phyloP scores from a whole-genome alignment of 331 rosid species.

The Cydonia oblonga region DNA sequence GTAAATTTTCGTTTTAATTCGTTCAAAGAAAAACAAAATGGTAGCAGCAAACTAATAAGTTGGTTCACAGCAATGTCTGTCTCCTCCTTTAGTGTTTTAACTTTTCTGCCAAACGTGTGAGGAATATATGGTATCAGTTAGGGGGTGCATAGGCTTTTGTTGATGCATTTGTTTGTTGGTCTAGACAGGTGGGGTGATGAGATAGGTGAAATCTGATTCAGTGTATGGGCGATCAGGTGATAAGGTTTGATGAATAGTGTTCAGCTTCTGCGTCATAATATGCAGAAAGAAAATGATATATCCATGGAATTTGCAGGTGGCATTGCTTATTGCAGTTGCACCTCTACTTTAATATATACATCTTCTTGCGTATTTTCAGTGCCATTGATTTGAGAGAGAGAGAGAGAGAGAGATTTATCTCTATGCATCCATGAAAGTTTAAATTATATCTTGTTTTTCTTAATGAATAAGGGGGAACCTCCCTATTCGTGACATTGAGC shows the following conservation, averaged over 20 bases:
- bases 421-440: slow-evolving; percentile 4
- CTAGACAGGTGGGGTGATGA: slow-evolving; percentile 46
- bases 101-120: slow-evolving; percentile 38
- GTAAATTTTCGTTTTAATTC: neutral
- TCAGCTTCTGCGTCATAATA: slow-evolving; percentile 18
- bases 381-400: neutral
- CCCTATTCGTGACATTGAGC: neutral
- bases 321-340: neutral
- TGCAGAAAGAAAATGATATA: slow-evolving; percentile 52
- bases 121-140: slow-evolving; percentile 27
- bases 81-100: neutral
- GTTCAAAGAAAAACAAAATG: too few relatives aligned
- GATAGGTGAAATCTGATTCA: slow-evolving; percentile 33
- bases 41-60: neutral
- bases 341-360: neutral
- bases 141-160: slow-evolving; percentile 43
- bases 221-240: slow-evolving; percentile 24
- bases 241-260: slow-evolving; percentile 28
- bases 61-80: neutral
- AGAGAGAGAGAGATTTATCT: neutral
- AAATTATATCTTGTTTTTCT: slow-evolving; percentile 14
- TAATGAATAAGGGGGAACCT: slow-evolving; percentile 13
- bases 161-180: slow-evolving; percentile 17
- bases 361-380: slow-evolving; percentile 4
- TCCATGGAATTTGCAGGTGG: slow-evolving; percentile 32